Evolutionary conservation across 768 basidiomycete species (phyloP).

Genomic region (Boletus tomentosulus): DNA sequence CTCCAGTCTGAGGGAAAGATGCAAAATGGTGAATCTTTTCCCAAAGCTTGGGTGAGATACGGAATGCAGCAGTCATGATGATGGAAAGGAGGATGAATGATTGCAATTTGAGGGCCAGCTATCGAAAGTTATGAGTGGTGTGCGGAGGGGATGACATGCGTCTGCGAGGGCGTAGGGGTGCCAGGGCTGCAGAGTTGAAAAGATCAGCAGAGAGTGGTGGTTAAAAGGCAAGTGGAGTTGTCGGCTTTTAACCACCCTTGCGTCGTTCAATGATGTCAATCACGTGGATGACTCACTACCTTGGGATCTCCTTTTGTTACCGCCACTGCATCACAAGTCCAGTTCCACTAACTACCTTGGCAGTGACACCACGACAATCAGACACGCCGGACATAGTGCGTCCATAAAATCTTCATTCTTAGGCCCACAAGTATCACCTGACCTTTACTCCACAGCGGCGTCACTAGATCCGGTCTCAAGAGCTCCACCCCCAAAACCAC

Average conservation of each 20-base stretch:
- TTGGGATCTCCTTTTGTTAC: background rate
- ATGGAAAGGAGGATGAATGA: background rate
- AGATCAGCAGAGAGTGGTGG: background rate
- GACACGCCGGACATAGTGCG: conserved; percentile 13
- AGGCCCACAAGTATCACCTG: background rate
- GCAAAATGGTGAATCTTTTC: conserved; percentile 90
- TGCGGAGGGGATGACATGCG: conserved; percentile 17
- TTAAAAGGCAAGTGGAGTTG: conserved; percentile 6
- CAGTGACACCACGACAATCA: conserved; percentile 3
- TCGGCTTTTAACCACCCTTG: conserved; percentile 8
- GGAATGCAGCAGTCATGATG: conserved; percentile 47
- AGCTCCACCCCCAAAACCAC: background rate
- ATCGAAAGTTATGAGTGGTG: conserved; percentile 8
- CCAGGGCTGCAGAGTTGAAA: conserved; percentile 14
- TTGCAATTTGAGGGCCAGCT: conserved; percentile 2
- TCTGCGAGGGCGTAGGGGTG: conserved; percentile 16
- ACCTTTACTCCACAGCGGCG: background rate
- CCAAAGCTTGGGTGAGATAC: conserved; percentile 77
- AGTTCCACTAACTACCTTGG: background rate
- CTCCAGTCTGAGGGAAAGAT: conserved; percentile 89
- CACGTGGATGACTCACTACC: conserved; percentile 10
- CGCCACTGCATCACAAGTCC: background rate
- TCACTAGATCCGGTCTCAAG: background rate
- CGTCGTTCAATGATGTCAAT: conserved; percentile 1
- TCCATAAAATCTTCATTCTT: background rate